Conservation (phyloP, 176 grass and related monocot genomes). For the Triticum dicoccoides region DNA sequence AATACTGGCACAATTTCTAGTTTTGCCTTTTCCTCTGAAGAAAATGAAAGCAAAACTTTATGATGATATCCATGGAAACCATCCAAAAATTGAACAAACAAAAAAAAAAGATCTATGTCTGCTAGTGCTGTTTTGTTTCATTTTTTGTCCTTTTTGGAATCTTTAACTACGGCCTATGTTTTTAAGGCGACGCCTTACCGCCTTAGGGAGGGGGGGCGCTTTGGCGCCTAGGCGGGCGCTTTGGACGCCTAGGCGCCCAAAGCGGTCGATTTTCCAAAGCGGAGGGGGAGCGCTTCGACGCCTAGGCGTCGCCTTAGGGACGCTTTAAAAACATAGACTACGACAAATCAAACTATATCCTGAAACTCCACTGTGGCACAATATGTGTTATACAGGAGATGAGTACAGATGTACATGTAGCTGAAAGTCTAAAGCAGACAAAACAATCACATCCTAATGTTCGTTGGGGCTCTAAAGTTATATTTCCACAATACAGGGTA, state of each 20-base stretch:
- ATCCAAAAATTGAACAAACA: background rate
- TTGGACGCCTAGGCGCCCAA: no score
- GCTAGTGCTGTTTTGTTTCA: background rate
- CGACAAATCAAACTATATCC: background rate
- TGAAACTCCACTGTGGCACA: background rate
- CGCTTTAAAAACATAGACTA: no score
- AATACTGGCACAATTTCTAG: constrained; percentile 89
- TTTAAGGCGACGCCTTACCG: no score
- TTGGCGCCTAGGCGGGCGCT: no score
- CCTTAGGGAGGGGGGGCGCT: no score
- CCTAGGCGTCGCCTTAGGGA: no score
- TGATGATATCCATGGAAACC: background rate
- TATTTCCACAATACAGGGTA: background rate
- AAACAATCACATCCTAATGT: background rate
- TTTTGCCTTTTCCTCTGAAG: constrained; percentile 61
- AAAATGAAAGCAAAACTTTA: constrained; percentile 20
- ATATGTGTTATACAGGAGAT: background rate
- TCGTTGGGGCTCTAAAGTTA: background rate
- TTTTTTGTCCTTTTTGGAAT: background rate
- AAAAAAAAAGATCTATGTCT: background rate
- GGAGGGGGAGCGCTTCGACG: no score
- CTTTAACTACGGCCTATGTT: background rate
- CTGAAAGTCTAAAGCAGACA: background rate
- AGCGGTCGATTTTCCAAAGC: no score
- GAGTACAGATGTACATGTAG: background rate